Percentiles rank a stretch among this genome's conserved stretches.
Evolutionary conservation across 805 yeast species (phyloP).

Genomic region (Yamadazyma sp.): DNA sequence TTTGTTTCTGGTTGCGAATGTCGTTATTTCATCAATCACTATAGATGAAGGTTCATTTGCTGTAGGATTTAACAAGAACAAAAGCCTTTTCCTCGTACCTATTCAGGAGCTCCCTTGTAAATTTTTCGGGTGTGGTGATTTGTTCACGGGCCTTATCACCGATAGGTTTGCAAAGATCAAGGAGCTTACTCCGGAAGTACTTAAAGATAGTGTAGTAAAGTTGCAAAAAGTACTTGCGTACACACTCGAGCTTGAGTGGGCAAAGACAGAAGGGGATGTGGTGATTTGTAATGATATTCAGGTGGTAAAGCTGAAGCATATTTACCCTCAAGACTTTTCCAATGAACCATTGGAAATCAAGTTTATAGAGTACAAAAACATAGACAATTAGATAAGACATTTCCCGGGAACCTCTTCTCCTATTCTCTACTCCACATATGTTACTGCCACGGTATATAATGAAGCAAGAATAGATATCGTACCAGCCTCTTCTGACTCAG

Average conservation of each 20-base stretch:
- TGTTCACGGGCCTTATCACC: slow-evolving; percentile 62
- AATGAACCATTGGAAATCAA: too few relatives aligned
- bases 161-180: slow-evolving; percentile 42
- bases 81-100: slow-evolving; percentile 26
- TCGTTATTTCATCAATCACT: slow-evolving; percentile 60
- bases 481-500: too few relatives aligned
- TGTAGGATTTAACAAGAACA: slow-evolving; percentile 33
- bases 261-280: slow-evolving; percentile 10
- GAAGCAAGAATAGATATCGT: too few relatives aligned
- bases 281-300: slow-evolving; percentile 34
- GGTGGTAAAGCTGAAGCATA: slow-evolving; percentile 35
- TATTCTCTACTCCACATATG: too few relatives aligned
- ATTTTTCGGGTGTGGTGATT: slow-evolving; percentile 76
- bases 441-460: too few relatives aligned
- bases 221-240: slow-evolving; percentile 29
- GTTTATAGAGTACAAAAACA: too few relatives aligned
- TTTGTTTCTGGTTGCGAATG: slow-evolving; percentile 45
- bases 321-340: too few relatives aligned
- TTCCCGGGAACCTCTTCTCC: too few relatives aligned
- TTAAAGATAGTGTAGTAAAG: slow-evolving; percentile 27
- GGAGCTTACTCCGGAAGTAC: slow-evolving; percentile 23
- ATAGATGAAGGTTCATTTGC: slow-evolving; percentile 37
- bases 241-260: slow-evolving; percentile 26
- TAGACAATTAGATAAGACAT: too few relatives aligned
- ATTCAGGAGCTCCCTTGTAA: slow-evolving; percentile 54